Evolutionary conservation across 2,329 filamentous ascomycete genomes (phyloP), one percentile per base, ranked within the genome.

Genomic region (Colletotrichum falcatum): DNA sequence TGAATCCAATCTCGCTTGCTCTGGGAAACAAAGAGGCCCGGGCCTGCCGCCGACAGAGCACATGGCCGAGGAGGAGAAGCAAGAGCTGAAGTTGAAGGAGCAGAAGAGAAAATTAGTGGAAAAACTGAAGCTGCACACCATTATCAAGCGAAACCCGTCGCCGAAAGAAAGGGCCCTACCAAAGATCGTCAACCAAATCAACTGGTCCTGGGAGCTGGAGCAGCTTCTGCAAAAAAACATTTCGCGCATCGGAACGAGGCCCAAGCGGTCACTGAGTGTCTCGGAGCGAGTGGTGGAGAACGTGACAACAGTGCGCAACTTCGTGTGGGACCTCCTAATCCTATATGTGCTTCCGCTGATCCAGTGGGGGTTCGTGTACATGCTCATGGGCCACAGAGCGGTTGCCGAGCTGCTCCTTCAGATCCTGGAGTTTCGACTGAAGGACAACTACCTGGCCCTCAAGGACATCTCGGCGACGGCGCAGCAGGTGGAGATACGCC

Each of bases 401-500:
- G 86, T 91, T 53, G 95, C 94, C 26, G 96, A 99, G 79, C 84
- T 92, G 59, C 83, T 98, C 16, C 84, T 99, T 35, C 84, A 88
- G 28, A 79, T 98, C 35, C 84, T 99, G 16, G 95, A 98, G 81
- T 98, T 95, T 90, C 90, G 94, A 42, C 86, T 90, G 30, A 89
- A 91, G 56, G 92, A 93, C 9, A 91, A 92, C 51, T 91, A 91
- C 60, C 91, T 94, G 49, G 96, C 96, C 0, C 83, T 99, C 66
- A 98, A 98, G 79, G 96, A 99, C 78, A 90, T 98, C 54, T 98
- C 95, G 39, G 96, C 96, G 18, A 98, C 95, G 0, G 96, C 96
- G 30, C 96, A 99, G 79, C 96, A 99, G 81, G 91, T 99, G 44
- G 96, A 99, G 81, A 98, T 99, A 74, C 92, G 96, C 6, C 87